Base-by-base conservation (phyloP, 1,139 yeast genomes). In the Saccharomyces pastorianus region DNA sequence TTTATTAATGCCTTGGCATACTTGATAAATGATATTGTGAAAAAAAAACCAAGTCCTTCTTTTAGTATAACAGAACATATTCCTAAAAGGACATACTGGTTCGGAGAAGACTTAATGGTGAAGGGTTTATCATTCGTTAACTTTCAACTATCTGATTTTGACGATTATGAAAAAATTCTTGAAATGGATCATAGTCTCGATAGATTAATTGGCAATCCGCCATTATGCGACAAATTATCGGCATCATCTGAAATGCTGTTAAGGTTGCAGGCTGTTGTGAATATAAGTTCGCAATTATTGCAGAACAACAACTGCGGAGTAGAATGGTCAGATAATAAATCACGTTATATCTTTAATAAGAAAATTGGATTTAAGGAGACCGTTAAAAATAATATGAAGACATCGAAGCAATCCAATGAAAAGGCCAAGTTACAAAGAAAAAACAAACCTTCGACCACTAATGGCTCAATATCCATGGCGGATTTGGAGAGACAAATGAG, bases 81-180 rank as follows among this genome's bases (percentile, higher is more conserved):
- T 47, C 78, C 79, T 14, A 58, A 65, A n/a, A 73, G 91, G 65
- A 65, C 68, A 1, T 79, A 82, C 58, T 79, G 78, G 55, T 85
- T 84, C 62, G 69, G 73, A 47, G 93, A 85, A 61, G 95, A 86
- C 70, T 81, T 84, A 8, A 69, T 76, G 14, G 71, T 83, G 57
- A 80, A 80, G 57, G 90, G 84, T 56, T 84, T 82, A 61, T 71
- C 73, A 52, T 76, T 84, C 2, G 73, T 85, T 29, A 77, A 76
- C 44, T 78, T 71, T 61, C 78, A 77, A 56, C 73, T 84, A 56
- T 76, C 76, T 53, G 90, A 84, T 64, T 85, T 84, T 62, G 75
- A 82, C 59, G 88, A 84, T 63, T 26, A 41, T 34, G 48, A 51
- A 41, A 74, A 74, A 20, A 62, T 63, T 9, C 62, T 76, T 28